A percentile compares a stretch with the other conserved stretches of the same genome.
phyloP scores from a whole-genome alignment of 2,329 filamentous ascomycete genomes.

The Grosmannia clavigera region DNA sequence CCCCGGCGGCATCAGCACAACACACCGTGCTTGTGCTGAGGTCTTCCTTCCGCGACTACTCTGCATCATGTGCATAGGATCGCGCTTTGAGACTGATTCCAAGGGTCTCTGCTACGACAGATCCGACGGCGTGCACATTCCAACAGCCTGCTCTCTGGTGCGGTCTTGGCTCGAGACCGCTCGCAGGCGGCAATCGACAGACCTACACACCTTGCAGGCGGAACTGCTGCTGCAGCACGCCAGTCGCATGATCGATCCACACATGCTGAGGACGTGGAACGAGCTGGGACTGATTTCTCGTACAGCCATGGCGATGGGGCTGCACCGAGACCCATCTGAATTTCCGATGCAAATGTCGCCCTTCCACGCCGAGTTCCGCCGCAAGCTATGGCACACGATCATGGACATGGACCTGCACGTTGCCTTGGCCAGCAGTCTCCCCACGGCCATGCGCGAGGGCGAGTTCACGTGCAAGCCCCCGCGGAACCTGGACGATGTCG shows the following conservation, averaged over 20 bases:
- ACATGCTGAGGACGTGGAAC: conserved; percentile 39
- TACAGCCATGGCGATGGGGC: conserved; percentile 47
- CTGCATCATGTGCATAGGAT: conserved; percentile 39
- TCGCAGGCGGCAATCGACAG: conserved; percentile 38
- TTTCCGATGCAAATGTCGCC: conserved; percentile 32
- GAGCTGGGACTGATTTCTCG: conserved; percentile 42
- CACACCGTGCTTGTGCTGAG: conserved; percentile 18
- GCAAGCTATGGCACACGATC: conserved; percentile 44
- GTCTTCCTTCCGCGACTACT: conserved; percentile 40
- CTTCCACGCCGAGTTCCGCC: conserved; percentile 39
- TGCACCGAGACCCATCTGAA: conserved; percentile 44
- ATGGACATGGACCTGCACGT: conserved; percentile 44
- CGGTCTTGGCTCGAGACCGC: conserved; percentile 40
- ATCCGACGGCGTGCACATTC: conserved; percentile 42
- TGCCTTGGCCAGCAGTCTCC: conserved; percentile 39
- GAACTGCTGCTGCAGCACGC: conserved; percentile 42
- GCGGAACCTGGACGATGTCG: conserved; percentile 39
- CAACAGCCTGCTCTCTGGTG: conserved; percentile 42
- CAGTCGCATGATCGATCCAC: conserved; percentile 34
- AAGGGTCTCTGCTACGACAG: conserved; percentile 38
- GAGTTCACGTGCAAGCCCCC: conserved; percentile 42
- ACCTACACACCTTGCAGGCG: conserved; percentile 40
- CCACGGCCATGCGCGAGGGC: conserved; percentile 36
- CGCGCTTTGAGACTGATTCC: conserved; percentile 38
- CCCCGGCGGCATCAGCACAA: neutral